These are phyloP conservation scores for Penicillium sp. DNA, from an alignment of 2,329 filamentous ascomycete species.

Conservation along the genomic window DNA sequence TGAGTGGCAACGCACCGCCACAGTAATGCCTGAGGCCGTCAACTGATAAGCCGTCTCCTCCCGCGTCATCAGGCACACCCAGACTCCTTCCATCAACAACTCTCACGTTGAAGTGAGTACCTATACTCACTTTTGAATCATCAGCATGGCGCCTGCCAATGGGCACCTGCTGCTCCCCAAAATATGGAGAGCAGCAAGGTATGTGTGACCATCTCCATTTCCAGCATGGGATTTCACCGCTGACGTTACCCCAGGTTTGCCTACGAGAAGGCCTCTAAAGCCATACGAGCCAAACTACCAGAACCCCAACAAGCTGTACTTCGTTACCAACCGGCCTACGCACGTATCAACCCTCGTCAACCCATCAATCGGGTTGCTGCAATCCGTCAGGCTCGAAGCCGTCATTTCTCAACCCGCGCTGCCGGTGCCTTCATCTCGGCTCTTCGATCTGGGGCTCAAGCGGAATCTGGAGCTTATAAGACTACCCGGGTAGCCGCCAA, in stretches of 20 bases:
- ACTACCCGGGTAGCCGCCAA: constrained; percentile 61
- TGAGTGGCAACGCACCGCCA: constrained; percentile 26
- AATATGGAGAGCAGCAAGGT: constrained; percentile 54
- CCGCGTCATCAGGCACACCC: constrained; percentile 32
- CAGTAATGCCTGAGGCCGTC: constrained; percentile 17
- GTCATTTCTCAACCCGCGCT: constrained; percentile 64
- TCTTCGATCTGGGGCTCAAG: constrained; percentile 45
- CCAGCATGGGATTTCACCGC: constrained; percentile 16
- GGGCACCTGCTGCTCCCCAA: constrained; percentile 56
- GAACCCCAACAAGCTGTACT: constrained; percentile 47
- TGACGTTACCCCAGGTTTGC: constrained; percentile 47
- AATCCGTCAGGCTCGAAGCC: constrained; percentile 66
- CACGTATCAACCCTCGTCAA: constrained; percentile 60
- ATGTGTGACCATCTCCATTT: constrained; percentile 24
- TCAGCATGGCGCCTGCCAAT: constrained; percentile 52
- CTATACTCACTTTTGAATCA: constrained; percentile 13
- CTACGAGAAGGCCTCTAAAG: constrained; percentile 51
- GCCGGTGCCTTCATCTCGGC: constrained; percentile 56
- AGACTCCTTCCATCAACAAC: constrained; percentile 15
- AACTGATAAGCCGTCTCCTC: constrained; percentile 23
- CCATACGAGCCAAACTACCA: constrained; percentile 48
- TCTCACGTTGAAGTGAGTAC: constrained; percentile 12
- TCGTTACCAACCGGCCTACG: constrained; percentile 64
- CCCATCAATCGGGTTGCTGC: constrained; percentile 65
- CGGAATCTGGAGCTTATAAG: constrained; percentile 58